These are phyloP conservation scores for Pulveroboletus sp. DNA, from an alignment of 768 basidiomycete species.

Conservation along the genomic window DNA sequence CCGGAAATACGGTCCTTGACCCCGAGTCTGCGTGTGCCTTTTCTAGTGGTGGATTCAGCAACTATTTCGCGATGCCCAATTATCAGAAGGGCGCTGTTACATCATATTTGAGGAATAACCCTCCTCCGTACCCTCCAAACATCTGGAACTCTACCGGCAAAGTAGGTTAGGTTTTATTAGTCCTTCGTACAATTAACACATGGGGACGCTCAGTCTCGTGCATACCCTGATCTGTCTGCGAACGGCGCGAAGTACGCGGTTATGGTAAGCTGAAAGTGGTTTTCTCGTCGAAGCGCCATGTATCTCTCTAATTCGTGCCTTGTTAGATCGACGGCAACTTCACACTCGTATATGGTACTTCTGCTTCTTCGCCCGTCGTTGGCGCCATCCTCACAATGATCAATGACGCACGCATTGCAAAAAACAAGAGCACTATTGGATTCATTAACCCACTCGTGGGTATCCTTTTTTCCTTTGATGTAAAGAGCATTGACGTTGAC, in stretches of 20 bases:
- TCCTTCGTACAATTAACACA: too few species aligned
- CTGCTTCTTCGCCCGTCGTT: conserved; percentile 59
- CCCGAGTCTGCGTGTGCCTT: conserved; percentile 48
- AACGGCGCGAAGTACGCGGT: conserved; percentile 42
- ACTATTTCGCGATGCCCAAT: conserved; percentile 51
- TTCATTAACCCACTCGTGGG: conserved; percentile 53
- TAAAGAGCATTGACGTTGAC: conserved; percentile 7
- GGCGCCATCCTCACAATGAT: conserved; percentile 60
- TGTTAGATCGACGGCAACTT: conserved; percentile 38
- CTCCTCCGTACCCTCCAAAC: conserved; percentile 44
- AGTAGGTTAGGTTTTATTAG: too few species aligned
- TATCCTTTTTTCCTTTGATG: conserved; percentile 1
- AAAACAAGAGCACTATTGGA: conserved; percentile 47
- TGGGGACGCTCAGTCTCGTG: conserved; percentile 41
- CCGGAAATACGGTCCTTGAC: conserved; percentile 41
- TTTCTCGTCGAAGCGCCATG: conserved; percentile 6
- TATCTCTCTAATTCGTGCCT: conserved; percentile 5
- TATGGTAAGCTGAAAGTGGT: conserved; percentile 8
- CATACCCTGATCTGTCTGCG: conserved; percentile 60
- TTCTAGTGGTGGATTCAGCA: too few species aligned
- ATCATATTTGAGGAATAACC: conserved; percentile 40
- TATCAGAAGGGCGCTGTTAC: conserved; percentile 53
- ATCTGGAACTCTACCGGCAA: too few species aligned
- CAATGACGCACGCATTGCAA: conserved; percentile 56
- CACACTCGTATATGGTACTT: conserved; percentile 48